Evolutionary conservation across 139 green algal species (phyloP), one percentile per base, ranked within the genome.

Genomic region (Mesotaenium endlicherianum): DNA sequence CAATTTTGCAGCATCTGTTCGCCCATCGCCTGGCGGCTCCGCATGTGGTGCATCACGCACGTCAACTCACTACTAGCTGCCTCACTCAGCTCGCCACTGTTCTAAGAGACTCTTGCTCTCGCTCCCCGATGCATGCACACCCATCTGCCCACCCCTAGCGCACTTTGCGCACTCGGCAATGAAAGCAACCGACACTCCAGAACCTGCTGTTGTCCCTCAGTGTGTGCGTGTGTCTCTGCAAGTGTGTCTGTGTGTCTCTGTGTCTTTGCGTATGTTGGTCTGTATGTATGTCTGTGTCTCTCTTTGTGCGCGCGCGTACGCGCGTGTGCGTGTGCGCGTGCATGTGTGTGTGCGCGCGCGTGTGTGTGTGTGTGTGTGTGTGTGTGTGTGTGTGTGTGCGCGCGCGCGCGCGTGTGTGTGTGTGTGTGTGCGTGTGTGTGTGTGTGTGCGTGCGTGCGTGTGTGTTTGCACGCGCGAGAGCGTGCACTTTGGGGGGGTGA

Each of bases 201-300:
- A 20, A 20, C 53, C 53, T 64, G 26, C 26, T 26, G 26, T 26
- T 64, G 26, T 64, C 53, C 53, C 53, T 64, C 53, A 72, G 43
- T 42, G 43, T 74, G 43, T 80, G 43, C 14, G 30, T 74, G 31
- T 14, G 43, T 74, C 11, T n/a, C 4, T 83, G 58, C 26, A 34
- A 44, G 58, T 84, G 34, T 81, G 31, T 76, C 36, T 84, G 57
- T 81, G 34, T 83, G 68, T 81, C 41, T 69, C n/a, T 85, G 36
- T n/a, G 4, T 85, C 44, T 86, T 40, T n/a, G 41, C 68, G 79
- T 42, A 36, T 69, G 67, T 80, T 8, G n/a, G 16, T 85, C 40
- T 85, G 79, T 57, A 86, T 85, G 70, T 85, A 64, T 43, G 41
- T 80, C 30, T 83, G 68, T 83, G 67, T 86, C n/a, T 20, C 4